These are phyloP conservation scores for Leccinum olivaceopallidum DNA, from an alignment of 768 basidiomycete genomes.

Conservation along the genomic window DNA sequence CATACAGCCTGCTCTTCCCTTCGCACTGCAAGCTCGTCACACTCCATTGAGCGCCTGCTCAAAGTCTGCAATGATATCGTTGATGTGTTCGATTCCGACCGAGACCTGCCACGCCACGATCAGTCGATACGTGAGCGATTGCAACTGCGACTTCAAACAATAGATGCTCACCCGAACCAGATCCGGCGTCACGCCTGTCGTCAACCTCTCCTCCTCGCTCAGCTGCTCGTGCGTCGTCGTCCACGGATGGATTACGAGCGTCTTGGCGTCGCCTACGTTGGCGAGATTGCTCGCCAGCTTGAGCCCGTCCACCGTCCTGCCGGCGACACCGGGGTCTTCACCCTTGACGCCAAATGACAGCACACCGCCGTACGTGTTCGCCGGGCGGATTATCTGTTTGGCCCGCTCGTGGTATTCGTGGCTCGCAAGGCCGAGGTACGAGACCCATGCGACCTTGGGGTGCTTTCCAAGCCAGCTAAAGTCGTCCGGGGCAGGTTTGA, in stretches of 20 bases:
- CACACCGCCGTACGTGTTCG: constrained; percentile 66
- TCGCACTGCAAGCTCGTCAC: neutral
- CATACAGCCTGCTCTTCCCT: neutral
- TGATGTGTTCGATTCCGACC: constrained; percentile 45
- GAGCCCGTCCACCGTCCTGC: constrained; percentile 67
- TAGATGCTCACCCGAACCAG: constrained; percentile 49
- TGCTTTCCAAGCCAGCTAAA: constrained; percentile 58
- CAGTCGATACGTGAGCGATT: neutral
- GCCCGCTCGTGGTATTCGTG: constrained; percentile 66
- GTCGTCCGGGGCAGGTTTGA: neutral
- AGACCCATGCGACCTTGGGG: constrained; percentile 72
- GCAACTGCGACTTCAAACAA: neutral
- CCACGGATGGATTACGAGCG: constrained; percentile 59
- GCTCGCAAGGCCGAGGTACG: constrained; percentile 65
- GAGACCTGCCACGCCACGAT: constrained; percentile 33
- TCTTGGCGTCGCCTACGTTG: constrained; percentile 70
- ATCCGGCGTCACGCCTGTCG: constrained; percentile 54
- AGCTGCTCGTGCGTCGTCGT: constrained; percentile 64
- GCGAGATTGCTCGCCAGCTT: constrained; percentile 71
- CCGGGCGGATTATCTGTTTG: constrained; percentile 54
- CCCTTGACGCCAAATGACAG: constrained; percentile 72
- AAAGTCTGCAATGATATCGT: constrained; percentile 51
- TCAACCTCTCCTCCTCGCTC: constrained; percentile 45
- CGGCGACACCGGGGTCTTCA: constrained; percentile 44
- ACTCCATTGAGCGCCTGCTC: constrained; percentile 37